Evolutionary conservation across 352 stramenopile species (phyloP).

Genomic region (Globisporangium splendens): DNA sequence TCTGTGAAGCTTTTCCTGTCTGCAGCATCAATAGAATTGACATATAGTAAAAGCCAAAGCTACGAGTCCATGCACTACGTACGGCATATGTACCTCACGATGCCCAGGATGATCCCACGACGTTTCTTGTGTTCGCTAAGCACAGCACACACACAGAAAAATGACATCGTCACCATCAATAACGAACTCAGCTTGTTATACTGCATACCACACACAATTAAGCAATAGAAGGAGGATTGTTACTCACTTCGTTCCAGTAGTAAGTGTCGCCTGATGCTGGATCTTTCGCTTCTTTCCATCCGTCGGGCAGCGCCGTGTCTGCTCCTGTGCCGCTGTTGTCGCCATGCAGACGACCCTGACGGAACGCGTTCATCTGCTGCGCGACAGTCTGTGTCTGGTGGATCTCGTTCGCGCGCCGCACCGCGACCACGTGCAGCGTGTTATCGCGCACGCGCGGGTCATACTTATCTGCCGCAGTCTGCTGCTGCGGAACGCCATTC

Average conservation of each 20-base stretch:
- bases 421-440: constrained; percentile 61
- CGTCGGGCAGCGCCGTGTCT: constrained; percentile 24
- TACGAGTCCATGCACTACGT: not conserved
- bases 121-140: constrained; percentile 70
- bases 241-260: constrained; percentile 76
- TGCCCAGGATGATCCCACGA: constrained; percentile 55
- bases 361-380: constrained; percentile 6
- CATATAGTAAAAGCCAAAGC: not conserved
- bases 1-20: not conserved
- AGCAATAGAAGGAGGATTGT: not conserved
- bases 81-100: constrained; percentile 1
- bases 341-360: not conserved
- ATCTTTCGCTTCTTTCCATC: constrained; percentile 57
- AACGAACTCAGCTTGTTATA: not conserved
- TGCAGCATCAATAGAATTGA: not conserved
- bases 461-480: constrained; percentile 18
- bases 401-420: constrained; percentile 39
- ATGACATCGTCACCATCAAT: constrained; percentile 9
- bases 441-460: constrained; percentile 66
- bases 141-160: constrained; percentile 8
- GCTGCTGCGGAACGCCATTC: constrained; percentile 8
- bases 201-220: not conserved
- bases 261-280: constrained; percentile 51
- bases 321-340: not conserved
- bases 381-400: constrained; percentile 25